Evolutionary conservation across 2,329 filamentous ascomycete genomes (phyloP).

Genomic region (Epichloe sibirici): DNA sequence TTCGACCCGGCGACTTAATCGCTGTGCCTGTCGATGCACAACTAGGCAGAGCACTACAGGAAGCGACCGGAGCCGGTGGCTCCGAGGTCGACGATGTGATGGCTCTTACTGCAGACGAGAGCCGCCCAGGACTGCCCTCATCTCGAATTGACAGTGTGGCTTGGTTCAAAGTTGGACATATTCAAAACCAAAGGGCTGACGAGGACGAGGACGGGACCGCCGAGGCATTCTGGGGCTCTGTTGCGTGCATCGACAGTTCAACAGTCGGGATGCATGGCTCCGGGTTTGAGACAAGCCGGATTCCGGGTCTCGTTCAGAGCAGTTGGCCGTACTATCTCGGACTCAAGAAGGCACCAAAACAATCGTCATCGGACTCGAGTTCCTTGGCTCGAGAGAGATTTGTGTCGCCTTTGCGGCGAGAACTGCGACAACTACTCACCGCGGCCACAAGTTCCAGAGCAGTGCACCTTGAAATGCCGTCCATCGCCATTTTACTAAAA

Average conservation of each 20-base stretch:
- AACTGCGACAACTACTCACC: constrained; percentile 72
- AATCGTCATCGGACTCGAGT: constrained; percentile 24
- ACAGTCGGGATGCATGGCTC: constrained; percentile 86
- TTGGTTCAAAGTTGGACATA: constrained; percentile 85
- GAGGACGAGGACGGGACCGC: constrained; percentile 46
- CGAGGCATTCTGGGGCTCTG: constrained; percentile 70
- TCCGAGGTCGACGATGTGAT: constrained; percentile 61
- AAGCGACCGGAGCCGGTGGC: constrained; percentile 46
- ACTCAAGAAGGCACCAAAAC: constrained; percentile 49
- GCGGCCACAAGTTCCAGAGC: constrained; percentile 82
- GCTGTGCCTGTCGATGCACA: constrained; percentile 81
- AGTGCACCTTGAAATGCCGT: constrained; percentile 75
- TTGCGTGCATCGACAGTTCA: constrained; percentile 74
- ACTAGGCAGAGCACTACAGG: constrained; percentile 70
- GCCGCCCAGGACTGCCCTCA: constrained; percentile 14
- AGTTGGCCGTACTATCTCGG: constrained; percentile 88
- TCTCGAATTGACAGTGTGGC: constrained; percentile 51
- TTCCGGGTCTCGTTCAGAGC: constrained; percentile 64
- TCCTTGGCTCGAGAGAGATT: constrained; percentile 32
- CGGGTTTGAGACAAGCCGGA: constrained; percentile 69
- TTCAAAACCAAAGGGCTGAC: constrained; percentile 43
- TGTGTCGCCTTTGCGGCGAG: constrained; percentile 50
- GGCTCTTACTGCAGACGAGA: constrained; percentile 34
- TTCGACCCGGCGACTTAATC: constrained; percentile 79
- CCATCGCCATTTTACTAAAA: constrained; percentile 74